Base-by-base conservation (phyloP, 805 yeast genomes). In the Candida suzukii region DNA sequence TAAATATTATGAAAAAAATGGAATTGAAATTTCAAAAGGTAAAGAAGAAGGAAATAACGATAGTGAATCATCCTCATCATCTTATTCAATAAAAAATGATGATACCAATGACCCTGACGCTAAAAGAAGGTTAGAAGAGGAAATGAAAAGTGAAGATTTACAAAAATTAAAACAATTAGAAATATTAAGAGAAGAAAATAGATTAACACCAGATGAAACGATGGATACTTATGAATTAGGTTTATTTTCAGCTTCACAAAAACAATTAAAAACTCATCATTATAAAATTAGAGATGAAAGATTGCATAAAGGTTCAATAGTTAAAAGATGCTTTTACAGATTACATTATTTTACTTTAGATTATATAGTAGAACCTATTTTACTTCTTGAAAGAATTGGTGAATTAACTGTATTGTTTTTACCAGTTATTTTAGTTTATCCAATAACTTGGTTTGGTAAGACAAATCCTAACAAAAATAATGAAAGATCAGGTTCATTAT, bases 191-290 rank as follows among this genome's bases (percentile, higher is more conserved):
- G 18, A 31, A n/a, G 35, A 49, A 12, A 74, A 71, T 47, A 60
- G 54, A n/a, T 58, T 75, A 31, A 44, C 43, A 6, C 73, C 84
- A 0, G 74, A 68, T 42, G 54, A 68, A 2, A 53, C 50, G 1
- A 79, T 79, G 3, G 84, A 78, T 29, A 84, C 95, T 0, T 82
- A 68, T 59, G 93, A 84, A 54, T 70, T 71, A 68, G 85, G 85
- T 1, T 64, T 84, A 3, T 84, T 67, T 54, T 43, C 61, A 12
- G 67, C 85, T 0, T 83, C 90, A 0, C 80, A 78, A 48, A 57
- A 60, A 17, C 88, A 83, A 52, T 64, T 73, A 32, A 54, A 56
- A 12, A 63, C 61, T 2, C 72, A 70, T 36, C 60, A 59, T 21
- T 42, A 51, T 0, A 47, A 52, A 1, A 61, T 65, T 29, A 55